These are phyloP conservation scores for Globisporangium cystogenes DNA, from an alignment of 352 stramenopile species.

Conservation along the genomic window DNA sequence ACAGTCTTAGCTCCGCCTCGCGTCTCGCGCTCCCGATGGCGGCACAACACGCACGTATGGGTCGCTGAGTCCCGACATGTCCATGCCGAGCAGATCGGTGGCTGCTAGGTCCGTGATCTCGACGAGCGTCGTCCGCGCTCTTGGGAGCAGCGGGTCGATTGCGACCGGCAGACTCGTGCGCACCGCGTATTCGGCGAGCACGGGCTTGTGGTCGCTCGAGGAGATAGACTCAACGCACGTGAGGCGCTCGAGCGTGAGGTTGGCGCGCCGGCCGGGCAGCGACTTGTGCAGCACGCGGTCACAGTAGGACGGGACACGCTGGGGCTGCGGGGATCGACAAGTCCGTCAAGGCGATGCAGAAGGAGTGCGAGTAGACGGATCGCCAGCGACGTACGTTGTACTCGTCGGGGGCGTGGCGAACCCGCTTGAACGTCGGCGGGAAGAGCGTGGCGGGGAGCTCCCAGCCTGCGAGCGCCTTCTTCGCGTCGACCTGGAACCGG, in stretches of 20 bases:
- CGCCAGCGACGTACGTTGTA: conserved; percentile 30
- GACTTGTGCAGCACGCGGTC: conserved; percentile 83
- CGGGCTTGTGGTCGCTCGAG: conserved; percentile 85
- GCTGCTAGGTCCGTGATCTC: conserved; percentile 57
- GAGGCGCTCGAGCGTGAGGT: conserved; percentile 58
- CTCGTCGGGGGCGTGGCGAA: conserved; percentile 34
- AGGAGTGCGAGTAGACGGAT: too few relatives aligned
- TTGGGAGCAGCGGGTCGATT: conserved; percentile 14
- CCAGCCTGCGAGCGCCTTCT: conserved; percentile 60
- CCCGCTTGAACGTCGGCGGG: conserved; percentile 80
- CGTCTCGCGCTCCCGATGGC: background rate
- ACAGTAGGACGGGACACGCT: conserved; percentile 81
- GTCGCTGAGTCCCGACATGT: conserved; percentile 72
- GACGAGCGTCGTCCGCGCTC: conserved; percentile 35
- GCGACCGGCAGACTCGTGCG: conserved; percentile 20
- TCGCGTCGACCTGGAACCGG: conserved; percentile 44
- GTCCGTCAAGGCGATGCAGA: too few relatives aligned
- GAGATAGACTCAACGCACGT: conserved; percentile 51
- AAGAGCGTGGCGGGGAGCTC: conserved; percentile 58
- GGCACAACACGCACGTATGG: conserved; percentile 47
- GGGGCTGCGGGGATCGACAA: conserved; percentile 21
- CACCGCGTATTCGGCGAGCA: conserved; percentile 57
- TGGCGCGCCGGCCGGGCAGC: conserved; percentile 39
- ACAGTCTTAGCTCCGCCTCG: conserved; percentile 2
- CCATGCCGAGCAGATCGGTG: conserved; percentile 60